Base-by-base conservation (phyloP, 2,329 filamentous ascomycete genomes). In the Alternaria panax region DNA sequence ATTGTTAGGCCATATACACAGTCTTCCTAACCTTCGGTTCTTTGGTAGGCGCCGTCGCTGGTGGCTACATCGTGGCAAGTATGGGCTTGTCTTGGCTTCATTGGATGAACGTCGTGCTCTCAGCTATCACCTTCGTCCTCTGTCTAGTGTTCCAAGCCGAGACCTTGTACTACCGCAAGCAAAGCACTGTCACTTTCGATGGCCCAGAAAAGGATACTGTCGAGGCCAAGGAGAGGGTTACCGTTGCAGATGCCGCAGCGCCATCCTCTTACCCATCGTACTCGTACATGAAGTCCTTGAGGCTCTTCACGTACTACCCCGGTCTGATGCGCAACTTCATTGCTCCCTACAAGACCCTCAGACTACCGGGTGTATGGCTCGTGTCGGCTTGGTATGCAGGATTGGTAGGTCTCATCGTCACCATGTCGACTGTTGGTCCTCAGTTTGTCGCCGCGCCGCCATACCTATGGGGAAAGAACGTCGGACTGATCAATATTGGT, bases 371-470 rank as follows among this genome's bases (percentile, higher is more conserved):
- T 32, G 78, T 78, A 0, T 80, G 79, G 77, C 71, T 81, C 4
- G 73, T 81, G 12, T 76, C 79, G 42, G 59, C 76, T 0, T 79
- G 79, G 69, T 81, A 82, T 54, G 78, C 78, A 6, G 80, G 79
- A 1, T 69, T 81, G 1, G 75, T 81, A 7, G 80, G 77, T 16
- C 73, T 76, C 2, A 72, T 80, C 36, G 78, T 81, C 18, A 76
- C 76, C 1, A 74, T 78, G 41, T 74, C 75, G 42, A 76, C 71
- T 3, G 69, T 81, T n/a, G 75, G 69, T 4, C 74, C 79, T 0
- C 74, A 78, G 50, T 51, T 81, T 2, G 69, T 81, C 2, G 68
- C 76, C 6, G 63, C 60, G 7, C 80, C 79, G 12, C 80, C 79
- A 0, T 81, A 80, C 53, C 71, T 79, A 2, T 81, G 78, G 80